Conservation (phyloP, 768 basidiomycete species). For the Psilocybe tampanensis region DNA sequence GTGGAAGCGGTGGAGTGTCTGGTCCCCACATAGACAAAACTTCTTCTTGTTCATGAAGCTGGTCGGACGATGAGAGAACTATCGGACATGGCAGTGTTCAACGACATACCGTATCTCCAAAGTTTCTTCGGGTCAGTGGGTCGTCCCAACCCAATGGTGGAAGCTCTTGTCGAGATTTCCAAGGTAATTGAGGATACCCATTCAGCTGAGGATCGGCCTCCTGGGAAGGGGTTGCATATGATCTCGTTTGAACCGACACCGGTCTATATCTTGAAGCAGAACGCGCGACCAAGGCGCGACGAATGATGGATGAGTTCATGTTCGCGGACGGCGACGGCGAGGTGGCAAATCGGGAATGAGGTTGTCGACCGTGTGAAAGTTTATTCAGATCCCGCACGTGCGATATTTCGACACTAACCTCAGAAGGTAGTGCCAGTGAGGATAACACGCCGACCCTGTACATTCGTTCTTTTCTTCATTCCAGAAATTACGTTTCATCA, state of each 20-base stretch:
- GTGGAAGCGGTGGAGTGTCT: constrained; percentile 65
- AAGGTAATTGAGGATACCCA: constrained; percentile 75
- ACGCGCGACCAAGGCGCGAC: constrained; percentile 38
- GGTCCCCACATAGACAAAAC: constrained; percentile 88
- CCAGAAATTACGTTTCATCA: constrained; percentile 24
- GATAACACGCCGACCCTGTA: constrained; percentile 60
- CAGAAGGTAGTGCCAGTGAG: constrained; percentile 18
- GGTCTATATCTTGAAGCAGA: constrained; percentile 27
- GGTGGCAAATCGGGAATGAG: constrained; percentile 15
- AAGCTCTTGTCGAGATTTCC: constrained; percentile 64
- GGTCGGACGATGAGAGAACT: constrained; percentile 16
- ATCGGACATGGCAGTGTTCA: neutral
- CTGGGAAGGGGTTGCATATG: constrained; percentile 36
- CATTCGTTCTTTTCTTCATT: constrained; percentile 15
- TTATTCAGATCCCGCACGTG: neutral
- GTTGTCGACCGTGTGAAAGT: constrained; percentile 17
- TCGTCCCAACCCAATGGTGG: constrained; percentile 78
- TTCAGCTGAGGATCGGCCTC: constrained; percentile 68
- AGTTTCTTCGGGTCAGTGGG: constrained; percentile 73
- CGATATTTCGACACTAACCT: neutral
- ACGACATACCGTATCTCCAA: constrained; percentile 70
- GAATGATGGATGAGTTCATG: constrained; percentile 42
- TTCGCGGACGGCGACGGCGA: constrained; percentile 21
- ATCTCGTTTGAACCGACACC: constrained; percentile 20
- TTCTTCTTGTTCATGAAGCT: constrained; percentile 85